Base-by-base conservation (phyloP, 2,329 filamentous ascomycete species). In the Helminthosporium solani region DNA sequence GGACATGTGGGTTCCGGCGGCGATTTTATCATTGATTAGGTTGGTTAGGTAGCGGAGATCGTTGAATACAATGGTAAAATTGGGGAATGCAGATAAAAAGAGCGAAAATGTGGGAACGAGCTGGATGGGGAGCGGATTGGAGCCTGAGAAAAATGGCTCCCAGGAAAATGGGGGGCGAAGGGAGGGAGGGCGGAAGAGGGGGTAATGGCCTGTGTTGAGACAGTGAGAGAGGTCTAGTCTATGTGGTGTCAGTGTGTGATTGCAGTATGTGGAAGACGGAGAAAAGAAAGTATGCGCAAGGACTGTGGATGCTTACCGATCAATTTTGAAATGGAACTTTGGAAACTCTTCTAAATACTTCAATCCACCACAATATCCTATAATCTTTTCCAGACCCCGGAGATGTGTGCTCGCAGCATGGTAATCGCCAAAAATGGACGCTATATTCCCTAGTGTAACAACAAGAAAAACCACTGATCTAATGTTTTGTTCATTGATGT, bases 241-340 rank as follows among this genome's bases (percentile, higher is more conserved):
- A 30, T 5, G 12, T 18, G n/a, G 34, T 14, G 25, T 16, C n/a
- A 34, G 6, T 30, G 30, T 33, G 21, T 37, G 33, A 31, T 7
- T 14, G 3, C n/a, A n/a, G n/a, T n/a, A n/a, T n/a, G n/a, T n/a
- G n/a, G n/a, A n/a, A n/a, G n/a, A n/a, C n/a, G n/a, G n/a, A n/a
- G n/a, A n/a, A n/a, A n/a, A n/a, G n/a, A n/a, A n/a, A n/a, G n/a
- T n/a, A n/a, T 16, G 7, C 23, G 9, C 5, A 25, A 6, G 23
- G 23, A 25, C 23, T 9, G 9, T 25, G 23, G 6, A 25, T 25
- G 23, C 23, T n/a, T 37, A 48, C 44, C 49, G 25, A 18, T 47
- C 45, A 11, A 48, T 16, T 23, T 51, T 47, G 31, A 44, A 51
- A 19, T 48, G 42, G 12, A 48, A 19, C 15, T 45, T 46, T n/a